phyloP scores from a whole-genome alignment of 352 stramenopile species.

The Globisporangium okanoganense region DNA sequence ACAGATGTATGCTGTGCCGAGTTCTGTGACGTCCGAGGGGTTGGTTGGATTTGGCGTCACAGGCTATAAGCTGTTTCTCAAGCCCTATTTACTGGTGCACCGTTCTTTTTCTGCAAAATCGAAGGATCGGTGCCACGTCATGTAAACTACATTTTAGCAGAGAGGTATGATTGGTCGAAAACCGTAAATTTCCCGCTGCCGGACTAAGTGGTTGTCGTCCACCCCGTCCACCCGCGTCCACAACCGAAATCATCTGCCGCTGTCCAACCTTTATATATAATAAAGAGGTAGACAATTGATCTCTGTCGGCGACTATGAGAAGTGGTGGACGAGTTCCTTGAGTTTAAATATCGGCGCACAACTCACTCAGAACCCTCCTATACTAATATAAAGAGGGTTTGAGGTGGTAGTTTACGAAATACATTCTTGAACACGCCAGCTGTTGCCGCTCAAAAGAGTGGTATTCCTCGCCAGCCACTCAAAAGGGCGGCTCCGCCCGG shows the following conservation, averaged over 20 bases:
- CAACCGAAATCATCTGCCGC: too few species aligned
- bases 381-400: not conserved
- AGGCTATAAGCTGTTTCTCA: not conserved
- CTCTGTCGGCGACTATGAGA: too few species aligned
- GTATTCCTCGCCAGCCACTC: slow-evolving; percentile 2
- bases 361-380: not conserved
- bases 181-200: not conserved
- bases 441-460: not conserved
- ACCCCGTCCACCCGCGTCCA: too few species aligned
- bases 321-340: too few species aligned
- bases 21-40: not conserved
- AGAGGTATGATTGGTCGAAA: not conserved
- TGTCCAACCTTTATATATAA: too few species aligned
- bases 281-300: too few species aligned
- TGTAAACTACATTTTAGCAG: not conserved
- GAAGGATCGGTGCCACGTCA: not conserved
- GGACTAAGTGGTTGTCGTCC: too few species aligned
- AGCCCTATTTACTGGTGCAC: not conserved
- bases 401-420: not conserved
- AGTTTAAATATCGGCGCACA: too few species aligned
- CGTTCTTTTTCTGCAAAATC: not conserved
- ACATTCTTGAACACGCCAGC: not conserved
- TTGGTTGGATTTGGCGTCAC: not conserved
- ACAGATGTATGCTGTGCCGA: not conserved
- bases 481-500: not conserved